Conservation (phyloP, 2,329 filamentous ascomycete species). For the Elsinoe ampelina region DNA sequence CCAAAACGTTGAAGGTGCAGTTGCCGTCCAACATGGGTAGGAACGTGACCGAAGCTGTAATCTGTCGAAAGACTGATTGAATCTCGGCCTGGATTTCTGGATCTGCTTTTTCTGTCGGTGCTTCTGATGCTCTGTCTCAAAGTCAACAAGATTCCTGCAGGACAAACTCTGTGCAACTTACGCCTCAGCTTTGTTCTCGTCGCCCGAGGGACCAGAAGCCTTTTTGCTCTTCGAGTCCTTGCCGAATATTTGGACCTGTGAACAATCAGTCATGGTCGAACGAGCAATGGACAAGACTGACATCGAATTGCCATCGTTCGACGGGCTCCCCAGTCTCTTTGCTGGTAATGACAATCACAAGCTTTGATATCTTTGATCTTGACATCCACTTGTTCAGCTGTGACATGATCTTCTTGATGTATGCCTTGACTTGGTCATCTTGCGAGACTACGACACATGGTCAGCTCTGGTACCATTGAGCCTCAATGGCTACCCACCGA, state of each 20-base stretch:
- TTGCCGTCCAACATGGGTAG: slow-evolving; percentile 86
- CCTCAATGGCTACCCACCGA: slow-evolving; percentile 44
- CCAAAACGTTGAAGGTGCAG: slow-evolving; percentile 97
- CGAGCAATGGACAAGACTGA: slow-evolving; percentile 31
- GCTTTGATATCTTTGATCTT: slow-evolving; percentile 90
- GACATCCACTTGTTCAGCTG: slow-evolving; percentile 98
- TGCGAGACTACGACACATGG: slow-evolving; percentile 57
- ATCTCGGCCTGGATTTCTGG: slow-evolving; percentile 92
- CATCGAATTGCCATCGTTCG: slow-evolving; percentile 97
- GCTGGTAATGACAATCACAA: slow-evolving; percentile 92
- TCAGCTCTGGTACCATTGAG: slow-evolving; percentile 18
- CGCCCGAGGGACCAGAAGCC: slow-evolving; percentile 40
- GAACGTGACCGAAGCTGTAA: slow-evolving; percentile 95
- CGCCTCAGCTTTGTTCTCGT: slow-evolving; percentile 59
- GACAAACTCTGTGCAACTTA: slow-evolving; percentile 28
- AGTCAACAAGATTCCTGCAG: slow-evolving; percentile 17
- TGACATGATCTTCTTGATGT: slow-evolving; percentile 98
- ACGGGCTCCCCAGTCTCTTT: slow-evolving; percentile 96
- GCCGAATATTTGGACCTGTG: slow-evolving; percentile 48
- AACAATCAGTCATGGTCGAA: background rate
- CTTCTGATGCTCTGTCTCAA: slow-evolving; percentile 20
- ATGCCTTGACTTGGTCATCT: slow-evolving; percentile 96
- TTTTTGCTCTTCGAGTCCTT: slow-evolving; percentile 38
- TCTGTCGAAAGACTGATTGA: slow-evolving; percentile 92
- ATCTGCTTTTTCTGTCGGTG: slow-evolving; percentile 67